Base-by-base conservation (phyloP, 345 rosid genomes). In the Gossypium raimondii region DNA sequence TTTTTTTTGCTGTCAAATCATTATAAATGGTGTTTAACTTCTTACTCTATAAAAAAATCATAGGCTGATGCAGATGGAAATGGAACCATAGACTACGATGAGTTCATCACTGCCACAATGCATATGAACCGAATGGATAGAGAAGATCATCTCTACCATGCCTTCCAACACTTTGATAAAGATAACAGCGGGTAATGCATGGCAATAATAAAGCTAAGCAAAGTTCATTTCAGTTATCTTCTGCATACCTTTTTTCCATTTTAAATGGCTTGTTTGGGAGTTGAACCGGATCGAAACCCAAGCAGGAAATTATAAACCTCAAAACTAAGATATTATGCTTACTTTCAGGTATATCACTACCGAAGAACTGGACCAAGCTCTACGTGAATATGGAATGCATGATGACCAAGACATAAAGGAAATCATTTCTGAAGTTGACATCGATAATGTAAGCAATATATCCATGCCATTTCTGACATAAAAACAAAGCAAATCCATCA, bases 21-120 rank as follows among this genome's bases (percentile, higher is more conserved):
- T 34, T 5, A 5, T 34, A 5, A 34, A 34, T 34, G 41, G 41
- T 34, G 41, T 34, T 34, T 34, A 34, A 34, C 41, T 34, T 34
- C 41, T 34, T 34, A 34, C 41, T 34, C 41, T 1, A 34, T 5
- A 34, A 34, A 34, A 34, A 34, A 34, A 34, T 34, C 41, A 20
- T 45, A 92, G 98, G 98, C 96, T 64, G 98, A 94, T 83, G 94
- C 92, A 14, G 97, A 91, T 45, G 91, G 94, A 51, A 88, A 91
- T 77, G 97, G 97, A 56, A 87, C 87, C 45, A 91, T 91, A 67
- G 97, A 91, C 66, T 89, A 91, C 70, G 91, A 88, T 10, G 94
- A 91, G 73, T 91, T 91, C 70, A 89, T 91, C 76, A 85, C 97
- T 9, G 97, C 93, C 50, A 89, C 97, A 24, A 87, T 91, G 97